Evolutionary conservation across 2,329 filamentous ascomycete species (phyloP), one percentile per base, ranked within the genome.

Genomic region (Exophiala lecanii-corni): DNA sequence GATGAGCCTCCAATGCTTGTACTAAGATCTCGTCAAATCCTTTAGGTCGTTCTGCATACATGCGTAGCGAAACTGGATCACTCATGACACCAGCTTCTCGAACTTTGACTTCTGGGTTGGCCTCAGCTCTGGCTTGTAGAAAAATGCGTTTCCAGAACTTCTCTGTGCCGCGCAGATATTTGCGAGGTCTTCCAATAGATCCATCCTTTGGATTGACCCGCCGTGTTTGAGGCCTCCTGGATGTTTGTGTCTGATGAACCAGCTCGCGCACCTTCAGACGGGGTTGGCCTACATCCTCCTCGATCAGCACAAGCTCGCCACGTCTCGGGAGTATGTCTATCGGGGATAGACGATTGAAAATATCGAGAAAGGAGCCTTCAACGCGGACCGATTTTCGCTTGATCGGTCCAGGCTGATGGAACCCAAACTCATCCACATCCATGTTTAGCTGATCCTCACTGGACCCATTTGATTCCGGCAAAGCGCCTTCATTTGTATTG

Each of bases 301-400:
- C 55, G n/a, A 52, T 40, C 26, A 59, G 41, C 19, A 58, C 49
- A 5, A 62, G 61, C 36, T 70, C 68, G 40, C 57, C 61, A 30
- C 50, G 56, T 7, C 63, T 64, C 26, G 57, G 39, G 19, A 50
- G 39, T 48, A 70, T 64, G 37, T 64, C 57, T 18, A 44, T n/a
- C n/a, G n/a, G n/a, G n/a, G n/a, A n/a, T n/a, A n/a, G n/a, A n/a
- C n/a, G n/a, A n/a, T n/a, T n/a, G n/a, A n/a, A n/a, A n/a, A n/a
- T n/a, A n/a, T n/a, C n/a, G n/a, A n/a, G n/a, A n/a, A n/a, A n/a
- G n/a, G n/a, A n/a, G n/a, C n/a, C n/a, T n/a, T n/a, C n/a, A n/a
- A n/a, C n/a, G n/a, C n/a, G n/a, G n/a, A n/a, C n/a, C n/a, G n/a
- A n/a, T n/a, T n/a, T n/a, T n/a, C n/a, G n/a, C n/a, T n/a, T n/a